These are phyloP conservation scores for Sphaerulina vaccinii DNA, from an alignment of 2,329 filamentous ascomycete species.

Conservation along the genomic window DNA sequence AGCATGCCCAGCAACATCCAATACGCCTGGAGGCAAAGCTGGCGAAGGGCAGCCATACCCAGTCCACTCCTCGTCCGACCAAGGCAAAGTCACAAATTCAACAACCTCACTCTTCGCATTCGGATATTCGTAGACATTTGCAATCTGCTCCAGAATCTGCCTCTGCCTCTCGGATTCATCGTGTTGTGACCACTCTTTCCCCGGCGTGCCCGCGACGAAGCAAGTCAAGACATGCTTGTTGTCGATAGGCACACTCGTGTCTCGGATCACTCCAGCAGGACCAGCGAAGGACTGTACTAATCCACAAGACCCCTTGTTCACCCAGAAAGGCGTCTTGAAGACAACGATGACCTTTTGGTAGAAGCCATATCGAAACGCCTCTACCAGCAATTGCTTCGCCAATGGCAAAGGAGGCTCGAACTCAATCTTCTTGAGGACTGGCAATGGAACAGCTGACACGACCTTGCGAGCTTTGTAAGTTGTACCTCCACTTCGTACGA, in stretches of 20 bases:
- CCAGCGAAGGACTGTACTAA: slow-evolving; percentile 47
- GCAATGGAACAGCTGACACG: slow-evolving; percentile 49
- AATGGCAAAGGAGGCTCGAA: slow-evolving; percentile 50
- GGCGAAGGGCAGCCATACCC: slow-evolving; percentile 27
- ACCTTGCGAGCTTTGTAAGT: slow-evolving; percentile 44
- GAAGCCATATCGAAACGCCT: slow-evolving; percentile 45
- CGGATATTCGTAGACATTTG: slow-evolving; percentile 26
- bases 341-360: slow-evolving; percentile 53
- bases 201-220: slow-evolving; percentile 41
- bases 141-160: slow-evolving; percentile 38
- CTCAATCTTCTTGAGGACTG: slow-evolving; percentile 45
- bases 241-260: slow-evolving; percentile 38
- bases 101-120: slow-evolving; percentile 23
- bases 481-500: neutral
- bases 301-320: slow-evolving; percentile 45
- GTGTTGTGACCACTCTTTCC: slow-evolving; percentile 36
- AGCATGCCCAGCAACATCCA: slow-evolving; percentile 19
- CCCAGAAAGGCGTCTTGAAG: slow-evolving; percentile 50
- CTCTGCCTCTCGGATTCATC: slow-evolving; percentile 29
- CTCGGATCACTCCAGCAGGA: slow-evolving; percentile 47
- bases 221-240: slow-evolving; percentile 38
- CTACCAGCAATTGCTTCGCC: slow-evolving; percentile 39
- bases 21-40: slow-evolving; percentile 21
- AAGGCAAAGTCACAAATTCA: slow-evolving; percentile 32
- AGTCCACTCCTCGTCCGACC: slow-evolving; percentile 31